Evolutionary conservation across 2,329 filamentous ascomycete genomes (phyloP), one percentile per base, ranked within the genome.

Genomic region (Alternaria alternata): DNA sequence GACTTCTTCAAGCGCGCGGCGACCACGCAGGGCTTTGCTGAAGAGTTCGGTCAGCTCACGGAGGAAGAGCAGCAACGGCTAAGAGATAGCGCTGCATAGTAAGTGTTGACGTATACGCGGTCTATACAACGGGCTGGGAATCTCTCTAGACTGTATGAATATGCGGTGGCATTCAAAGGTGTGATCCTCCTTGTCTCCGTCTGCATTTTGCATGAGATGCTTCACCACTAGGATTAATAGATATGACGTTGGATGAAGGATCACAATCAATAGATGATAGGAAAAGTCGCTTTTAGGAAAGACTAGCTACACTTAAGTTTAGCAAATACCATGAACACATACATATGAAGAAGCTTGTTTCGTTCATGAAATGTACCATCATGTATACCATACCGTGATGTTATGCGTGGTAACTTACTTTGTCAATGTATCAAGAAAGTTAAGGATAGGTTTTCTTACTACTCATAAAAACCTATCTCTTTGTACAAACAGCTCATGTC

Each of bases 1-100:
- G 88, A 94, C 14, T 97, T 96, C 81, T 97, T 97, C 81, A 82
- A 81, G 43, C 79, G 82, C 42, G 82, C 84, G 44, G 84, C 82
- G 14, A 76, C 79, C n/a, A 85, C 84, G 65, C 78, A 81, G 2
- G 85, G 81, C 12, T 89, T 89, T 70, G 80, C 80, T 28, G 83
- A 84, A 51, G 75, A 87, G 24, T 89, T 86, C 74, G 78, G 75
- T 16, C 78, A 81, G n/a, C 70, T 89, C 65, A 87, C 78, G 3
- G 77, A 81, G 14, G 80, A 82, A 46, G 87, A 89, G 75, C 82
- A 84, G 72, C 78, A 82, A 61, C 85, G 86, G 74, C 69, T 88
- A 60, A 76, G 81, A 55, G 72, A 75, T 16, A 75, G 69, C 44
- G 72, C 71, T 54, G 59, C 70, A 1, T 74, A 67, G 57, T 24